Evolutionary conservation across 352 stramenopile species (phyloP), one percentile per base, ranked within the genome.

Genomic region (Thalassiosira delicatula): DNA sequence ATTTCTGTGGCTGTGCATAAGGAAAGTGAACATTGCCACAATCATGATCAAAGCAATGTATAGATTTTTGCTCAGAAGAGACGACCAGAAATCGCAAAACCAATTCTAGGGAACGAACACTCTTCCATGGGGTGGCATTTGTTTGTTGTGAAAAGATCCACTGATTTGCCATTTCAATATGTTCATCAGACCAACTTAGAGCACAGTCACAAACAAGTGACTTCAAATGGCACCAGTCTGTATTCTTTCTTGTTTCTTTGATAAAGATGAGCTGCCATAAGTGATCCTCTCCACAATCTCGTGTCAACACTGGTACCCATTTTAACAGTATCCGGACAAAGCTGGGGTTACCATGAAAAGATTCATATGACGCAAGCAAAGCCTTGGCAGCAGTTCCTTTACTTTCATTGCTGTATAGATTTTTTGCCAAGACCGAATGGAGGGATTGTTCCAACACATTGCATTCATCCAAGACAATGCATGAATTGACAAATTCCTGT

Each of bases 271-370:
- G 25, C 25, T 71, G 70, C 85, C 85, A 91, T 23, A 91, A 80
- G 21, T 78, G 49, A 37, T 84, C 37, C 25, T 80, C 79, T 25
- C 84, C 77, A 19, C 27, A 32, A 23, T 32, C n/a, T 42, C 80
- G 57, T 9, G 76, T 87, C 30, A 93, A 69, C 23, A 66, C 49
- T n/a, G 88, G 84, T 61, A 91, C 72, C 81, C 84, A 93, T 62
- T 90, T 92, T 2, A 92, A 40, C 35, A 93, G 56, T 17, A 73
- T 65, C 23, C 71, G 54, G 30, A 57, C 71, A 44, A 90, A 60
- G 21, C 35, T 49, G 27, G 66, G 54, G 27, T 82, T 67, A 46
- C 81, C 70, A n/a, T 69, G 68, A 59, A 81, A 75, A 40, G 63
- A 40, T 51, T 0, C 12, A 60, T 65, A 70, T 53, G 40, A 56